A percentile compares a stretch with the other conserved stretches of the same genome.
These are phyloP conservation scores for Torulaspora maleeae DNA, from an alignment of 805 yeast genomes.

Conservation along the genomic window DNA sequence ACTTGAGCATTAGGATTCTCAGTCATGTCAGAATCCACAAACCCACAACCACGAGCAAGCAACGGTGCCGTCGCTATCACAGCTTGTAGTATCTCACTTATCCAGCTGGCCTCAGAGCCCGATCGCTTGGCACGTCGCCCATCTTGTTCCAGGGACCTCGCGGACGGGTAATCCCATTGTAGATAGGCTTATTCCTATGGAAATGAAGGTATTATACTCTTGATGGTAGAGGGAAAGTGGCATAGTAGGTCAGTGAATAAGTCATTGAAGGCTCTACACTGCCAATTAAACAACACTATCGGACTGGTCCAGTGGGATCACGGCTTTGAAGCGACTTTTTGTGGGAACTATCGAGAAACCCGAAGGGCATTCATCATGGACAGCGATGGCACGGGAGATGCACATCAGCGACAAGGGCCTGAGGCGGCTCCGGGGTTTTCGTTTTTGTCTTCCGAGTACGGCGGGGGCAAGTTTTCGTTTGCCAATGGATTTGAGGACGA, in stretches of 20 bases:
- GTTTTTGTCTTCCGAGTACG: not conserved
- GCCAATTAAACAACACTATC: not conserved
- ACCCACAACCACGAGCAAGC: too few relatives aligned
- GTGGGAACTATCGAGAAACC: not conserved
- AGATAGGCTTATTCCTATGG: not conserved
- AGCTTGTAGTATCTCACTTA: not conserved
- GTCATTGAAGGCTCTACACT: not conserved
- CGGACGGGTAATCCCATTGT: conserved; percentile 2
- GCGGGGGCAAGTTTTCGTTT: not conserved
- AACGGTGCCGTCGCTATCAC: not conserved
- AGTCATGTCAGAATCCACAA: conserved; percentile 8
- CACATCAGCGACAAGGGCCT: conserved; percentile 6
- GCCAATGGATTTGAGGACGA: conserved; percentile 4
- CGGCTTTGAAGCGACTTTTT: not conserved
- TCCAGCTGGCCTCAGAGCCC: not conserved
- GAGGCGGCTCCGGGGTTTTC: conserved; percentile 9
- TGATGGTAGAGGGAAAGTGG: not conserved
- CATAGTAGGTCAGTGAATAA: not conserved
- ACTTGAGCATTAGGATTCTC: conserved; percentile 18
- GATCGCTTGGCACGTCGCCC: not conserved
- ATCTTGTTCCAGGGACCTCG: not conserved
- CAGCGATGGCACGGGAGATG: not conserved
- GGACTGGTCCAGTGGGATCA: not conserved
- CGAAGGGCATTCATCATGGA: not conserved
- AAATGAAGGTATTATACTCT: not conserved